Evolutionary conservation across 345 rosid species (phyloP), one percentile per base, ranked within the genome.

Genomic region (Mangifera indica): DNA sequence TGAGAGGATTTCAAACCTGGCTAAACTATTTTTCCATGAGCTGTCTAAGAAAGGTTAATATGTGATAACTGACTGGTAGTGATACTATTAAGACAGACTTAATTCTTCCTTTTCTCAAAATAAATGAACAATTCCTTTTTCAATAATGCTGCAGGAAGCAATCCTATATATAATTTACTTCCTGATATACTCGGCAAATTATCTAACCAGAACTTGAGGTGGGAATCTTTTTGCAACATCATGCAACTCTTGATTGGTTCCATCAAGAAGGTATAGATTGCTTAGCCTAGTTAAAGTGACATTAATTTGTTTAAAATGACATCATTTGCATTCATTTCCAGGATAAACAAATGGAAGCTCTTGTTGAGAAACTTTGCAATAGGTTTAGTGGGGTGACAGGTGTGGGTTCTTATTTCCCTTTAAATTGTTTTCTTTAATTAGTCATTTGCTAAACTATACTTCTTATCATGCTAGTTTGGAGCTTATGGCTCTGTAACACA

Each of bases 311-410:
- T 66, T 17, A 34, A 55, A 51, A 79, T 62, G 54, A 25, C 67
- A 46, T 70, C 48, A 74, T 62, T 25, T 52, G 44, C 42, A 67
- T 68, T 55, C 51, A 80, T 51, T 49, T 78, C 67, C 81, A 95
- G 98, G 99, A 95, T 75, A 95, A 87, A 82, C 99, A 95, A 80
- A 92, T 95, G 98, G 99, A 95, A 70, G 82, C 97, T 71, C 93
- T 95, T 72, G 96, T 95, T 77, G 99, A 91, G 82, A 95, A 95
- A 82, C 99, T 92, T 61, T 95, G 99, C 91, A 89, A 95, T 74
- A 85, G 99, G 84, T 91, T 95, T 78, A 79, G 84, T 64, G 99
- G 99, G 67, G 93, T 87, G 77, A 85, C 93, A 83, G 98, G 99
- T 90, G 81, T 49, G 74, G 62, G 55, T 78, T 76, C 71, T 56